These are phyloP conservation scores for Trichoderma breve DNA, from an alignment of 2,329 filamentous ascomycete species.

Conservation along the genomic window DNA sequence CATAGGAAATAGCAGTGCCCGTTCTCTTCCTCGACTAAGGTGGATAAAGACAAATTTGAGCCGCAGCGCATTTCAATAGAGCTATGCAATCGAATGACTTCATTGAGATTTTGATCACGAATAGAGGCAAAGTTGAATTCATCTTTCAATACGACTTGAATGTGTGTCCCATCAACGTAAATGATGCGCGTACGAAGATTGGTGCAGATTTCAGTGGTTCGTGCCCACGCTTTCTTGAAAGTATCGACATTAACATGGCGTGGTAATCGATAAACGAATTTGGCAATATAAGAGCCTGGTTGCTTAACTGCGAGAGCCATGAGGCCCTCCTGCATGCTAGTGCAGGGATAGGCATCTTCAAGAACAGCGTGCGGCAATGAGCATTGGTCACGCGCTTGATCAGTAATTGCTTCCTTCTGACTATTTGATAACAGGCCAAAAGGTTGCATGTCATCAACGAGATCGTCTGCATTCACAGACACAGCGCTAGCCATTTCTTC, in stretches of 20 bases:
- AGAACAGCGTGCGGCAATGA: neutral
- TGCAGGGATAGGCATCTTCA: slow-evolving; percentile 24
- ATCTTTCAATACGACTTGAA: slow-evolving; percentile 20
- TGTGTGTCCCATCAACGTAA: neutral
- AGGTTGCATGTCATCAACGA: neutral
- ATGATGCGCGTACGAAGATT: slow-evolving; percentile 26
- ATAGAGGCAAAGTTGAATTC: neutral
- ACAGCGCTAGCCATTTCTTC: neutral
- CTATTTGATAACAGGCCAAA: neutral
- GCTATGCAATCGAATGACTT: neutral
- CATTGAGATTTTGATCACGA: neutral
- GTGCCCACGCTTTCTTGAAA: slow-evolving; percentile 24
- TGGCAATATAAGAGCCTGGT: slow-evolving; percentile 35
- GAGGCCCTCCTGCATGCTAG: slow-evolving; percentile 24
- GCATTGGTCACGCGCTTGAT: neutral
- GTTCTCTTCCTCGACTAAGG: neutral
- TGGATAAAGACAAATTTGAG: neutral
- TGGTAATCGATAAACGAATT: slow-evolving; percentile 26
- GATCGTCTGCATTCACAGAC: neutral
- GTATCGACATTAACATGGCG: slow-evolving; percentile 24
- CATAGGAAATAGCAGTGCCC: neutral
- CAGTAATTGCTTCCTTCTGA: neutral
- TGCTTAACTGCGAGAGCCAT: slow-evolving; percentile 32
- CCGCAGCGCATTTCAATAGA: neutral
- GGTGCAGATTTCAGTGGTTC: slow-evolving; percentile 17